phyloP scores from a whole-genome alignment of 2,329 filamentous ascomycete genomes.

The Aspergillus sp. region DNA sequence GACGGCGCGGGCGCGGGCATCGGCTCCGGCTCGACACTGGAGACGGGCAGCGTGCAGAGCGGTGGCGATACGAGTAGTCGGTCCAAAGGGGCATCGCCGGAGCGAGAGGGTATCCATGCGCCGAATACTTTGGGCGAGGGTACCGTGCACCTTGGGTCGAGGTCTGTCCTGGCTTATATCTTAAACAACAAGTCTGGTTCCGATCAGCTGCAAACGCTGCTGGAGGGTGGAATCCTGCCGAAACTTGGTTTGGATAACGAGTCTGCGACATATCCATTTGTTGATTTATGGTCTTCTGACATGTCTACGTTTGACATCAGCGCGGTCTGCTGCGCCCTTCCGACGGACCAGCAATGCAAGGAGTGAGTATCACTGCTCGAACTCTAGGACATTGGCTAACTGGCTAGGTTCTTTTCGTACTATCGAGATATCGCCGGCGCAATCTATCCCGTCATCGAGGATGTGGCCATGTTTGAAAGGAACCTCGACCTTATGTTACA shows the following conservation, averaged over 20 bases:
- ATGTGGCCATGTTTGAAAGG: slow-evolving; percentile 55
- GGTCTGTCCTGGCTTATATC: slow-evolving; percentile 62
- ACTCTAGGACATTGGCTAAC: slow-evolving; percentile 7
- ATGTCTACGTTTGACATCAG: slow-evolving; percentile 57
- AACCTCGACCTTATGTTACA: slow-evolving; percentile 55
- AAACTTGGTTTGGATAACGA: slow-evolving; percentile 65
- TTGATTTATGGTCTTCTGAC: slow-evolving; percentile 64
- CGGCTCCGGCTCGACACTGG: slow-evolving; percentile 15
- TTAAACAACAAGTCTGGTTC: slow-evolving; percentile 54
- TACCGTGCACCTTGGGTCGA: slow-evolving; percentile 61
- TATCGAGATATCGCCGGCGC: slow-evolving; percentile 60
- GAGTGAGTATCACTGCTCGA: slow-evolving; percentile 35
- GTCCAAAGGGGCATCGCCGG: slow-evolving; percentile 36
- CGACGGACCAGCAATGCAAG: slow-evolving; percentile 58
- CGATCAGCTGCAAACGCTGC: slow-evolving; percentile 52
- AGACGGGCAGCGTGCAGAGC: slow-evolving; percentile 34
- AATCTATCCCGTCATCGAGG: slow-evolving; percentile 61
- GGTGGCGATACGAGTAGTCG: slow-evolving; percentile 28
- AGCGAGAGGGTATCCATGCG: slow-evolving; percentile 59
- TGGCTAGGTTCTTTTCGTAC: slow-evolving; percentile 52
- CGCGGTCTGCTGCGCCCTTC: slow-evolving; percentile 59
- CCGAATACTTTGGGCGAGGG: slow-evolving; percentile 60
- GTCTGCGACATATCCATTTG: slow-evolving; percentile 64
- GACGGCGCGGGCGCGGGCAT: slow-evolving; percentile 2
- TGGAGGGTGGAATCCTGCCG: slow-evolving; percentile 62